Conservation (phyloP, 2,329 filamentous ascomycete genomes). For the Intubia oerlemansii region DNA sequence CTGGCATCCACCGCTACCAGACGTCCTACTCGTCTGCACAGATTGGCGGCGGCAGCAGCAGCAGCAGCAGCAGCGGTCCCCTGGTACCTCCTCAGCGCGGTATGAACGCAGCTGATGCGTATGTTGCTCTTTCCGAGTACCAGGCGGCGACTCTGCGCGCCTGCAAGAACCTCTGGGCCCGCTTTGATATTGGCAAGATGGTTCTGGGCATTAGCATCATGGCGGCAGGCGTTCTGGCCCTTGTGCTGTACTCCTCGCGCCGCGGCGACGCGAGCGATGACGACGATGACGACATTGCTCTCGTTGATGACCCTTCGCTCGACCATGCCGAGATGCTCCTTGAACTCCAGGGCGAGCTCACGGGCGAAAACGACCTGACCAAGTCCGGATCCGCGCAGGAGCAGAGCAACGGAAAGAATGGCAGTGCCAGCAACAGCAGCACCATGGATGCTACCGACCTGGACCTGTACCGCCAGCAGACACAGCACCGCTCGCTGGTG, state of each 20-base stretch:
- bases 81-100: slow-evolving; percentile 22
- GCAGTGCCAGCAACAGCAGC: slow-evolving; percentile 9
- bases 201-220: slow-evolving; percentile 54
- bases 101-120: slow-evolving; percentile 19
- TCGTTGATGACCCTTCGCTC: slow-evolving; percentile 33
- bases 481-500: slow-evolving; percentile 18
- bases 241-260: slow-evolving; percentile 51
- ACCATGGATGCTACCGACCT: slow-evolving; percentile 33
- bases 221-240: slow-evolving; percentile 39
- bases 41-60: slow-evolving; percentile 39
- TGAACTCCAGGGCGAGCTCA: slow-evolving; percentile 20
- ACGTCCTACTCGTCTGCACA: slow-evolving; percentile 56
- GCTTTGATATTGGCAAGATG: slow-evolving; percentile 81
- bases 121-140: slow-evolving; percentile 46
- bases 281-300: slow-evolving; percentile 6
- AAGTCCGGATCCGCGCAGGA: slow-evolving; percentile 10
- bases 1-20: slow-evolving; percentile 81
- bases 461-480: slow-evolving; percentile 28
- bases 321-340: slow-evolving; percentile 36
- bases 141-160: slow-evolving; percentile 58
- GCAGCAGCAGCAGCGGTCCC: slow-evolving; percentile 24
- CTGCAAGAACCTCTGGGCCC: slow-evolving; percentile 74
- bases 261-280: slow-evolving; percentile 25
- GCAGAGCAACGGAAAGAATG: neutral
- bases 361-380: neutral